Conservation (phyloP, 2,329 filamentous ascomycete genomes). For the Colletotrichum simmondsii region DNA sequence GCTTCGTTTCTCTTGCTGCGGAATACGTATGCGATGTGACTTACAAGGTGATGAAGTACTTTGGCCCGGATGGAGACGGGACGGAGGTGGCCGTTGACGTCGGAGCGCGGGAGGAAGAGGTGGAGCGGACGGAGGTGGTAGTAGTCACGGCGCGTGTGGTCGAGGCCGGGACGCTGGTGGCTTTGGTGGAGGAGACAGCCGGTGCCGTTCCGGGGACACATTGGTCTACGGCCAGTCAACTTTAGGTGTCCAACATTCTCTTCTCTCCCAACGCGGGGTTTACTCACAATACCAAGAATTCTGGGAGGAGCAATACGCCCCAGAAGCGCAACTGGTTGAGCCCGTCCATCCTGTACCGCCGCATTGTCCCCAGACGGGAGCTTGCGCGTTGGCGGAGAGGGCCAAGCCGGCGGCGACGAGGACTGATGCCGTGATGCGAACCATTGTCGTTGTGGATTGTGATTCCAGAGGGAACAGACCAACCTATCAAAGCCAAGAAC, state of each 20-base stretch:
- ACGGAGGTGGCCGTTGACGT: not conserved
- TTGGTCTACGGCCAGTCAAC: conserved; percentile 6
- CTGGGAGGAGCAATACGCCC: conserved; percentile 47
- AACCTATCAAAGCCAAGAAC: no score
- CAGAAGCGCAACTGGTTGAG: conserved; percentile 50
- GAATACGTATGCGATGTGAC: not conserved
- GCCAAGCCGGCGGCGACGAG: conserved; percentile 13
- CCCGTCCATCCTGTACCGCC: conserved; percentile 53
- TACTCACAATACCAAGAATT: conserved; percentile 62
- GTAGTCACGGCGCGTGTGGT: conserved; percentile 12
- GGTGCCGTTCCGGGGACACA: conserved; percentile 26
- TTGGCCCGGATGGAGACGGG: conserved; percentile 23
- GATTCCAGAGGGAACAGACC: not conserved
- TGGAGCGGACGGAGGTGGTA: conserved; percentile 10
- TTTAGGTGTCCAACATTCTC: no score
- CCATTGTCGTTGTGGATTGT: not conserved
- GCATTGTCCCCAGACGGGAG: conserved; percentile 47
- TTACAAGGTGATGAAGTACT: conserved; percentile 56
- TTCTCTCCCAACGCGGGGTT: conserved; percentile 39
- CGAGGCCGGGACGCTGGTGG: conserved; percentile 6
- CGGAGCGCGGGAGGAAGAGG: conserved; percentile 1
- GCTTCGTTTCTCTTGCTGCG: not conserved
- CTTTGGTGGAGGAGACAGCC: not conserved
- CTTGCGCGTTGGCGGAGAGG: conserved; percentile 19
- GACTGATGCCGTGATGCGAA: conserved; percentile 9